phyloP scores from a whole-genome alignment of 2,329 filamentous ascomycete species.

The Colletotrichum caudatum region DNA sequence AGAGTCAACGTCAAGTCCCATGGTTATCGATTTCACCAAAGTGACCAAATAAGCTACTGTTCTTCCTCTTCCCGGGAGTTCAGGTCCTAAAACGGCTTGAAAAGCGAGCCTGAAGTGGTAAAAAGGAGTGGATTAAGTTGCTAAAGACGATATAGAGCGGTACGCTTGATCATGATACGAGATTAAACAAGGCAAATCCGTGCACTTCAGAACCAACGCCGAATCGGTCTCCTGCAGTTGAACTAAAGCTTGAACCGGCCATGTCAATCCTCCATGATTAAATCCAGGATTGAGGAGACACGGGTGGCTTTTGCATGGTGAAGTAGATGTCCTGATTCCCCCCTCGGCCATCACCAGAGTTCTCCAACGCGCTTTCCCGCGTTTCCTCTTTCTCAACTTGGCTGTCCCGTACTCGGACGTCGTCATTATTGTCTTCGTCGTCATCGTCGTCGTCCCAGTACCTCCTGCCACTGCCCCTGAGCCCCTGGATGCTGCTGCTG shows the following conservation, averaged over 20 bases:
- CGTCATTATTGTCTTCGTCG: neutral
- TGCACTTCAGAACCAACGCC: too few species aligned
- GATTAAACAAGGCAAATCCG: too few species aligned
- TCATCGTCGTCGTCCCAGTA: conserved; percentile 29
- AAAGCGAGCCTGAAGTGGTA: too few species aligned
- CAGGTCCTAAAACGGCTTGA: too few species aligned
- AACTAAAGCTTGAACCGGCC: neutral
- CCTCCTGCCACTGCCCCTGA: neutral
- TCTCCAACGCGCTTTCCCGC: neutral
- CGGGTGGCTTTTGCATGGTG: conserved; percentile 5
- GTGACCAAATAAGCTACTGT: too few species aligned
- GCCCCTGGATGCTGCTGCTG: conserved; percentile 5
- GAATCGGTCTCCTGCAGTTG: too few species aligned
- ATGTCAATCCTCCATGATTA: neutral
- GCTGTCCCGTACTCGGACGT: neutral
- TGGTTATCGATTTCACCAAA: too few species aligned
- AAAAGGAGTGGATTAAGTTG: too few species aligned
- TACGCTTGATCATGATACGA: too few species aligned
- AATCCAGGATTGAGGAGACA: conserved; percentile 30
- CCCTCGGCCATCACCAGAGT: conserved; percentile 5
- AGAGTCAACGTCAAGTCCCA: too few species aligned
- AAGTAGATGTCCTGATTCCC: conserved; percentile 11
- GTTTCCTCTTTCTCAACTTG: neutral
- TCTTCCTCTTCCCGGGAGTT: too few species aligned
- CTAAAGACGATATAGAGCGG: too few species aligned